Base-by-base conservation (phyloP, 495 filamentous ascomycete species). In the Bathelium albidoporum region DNA sequence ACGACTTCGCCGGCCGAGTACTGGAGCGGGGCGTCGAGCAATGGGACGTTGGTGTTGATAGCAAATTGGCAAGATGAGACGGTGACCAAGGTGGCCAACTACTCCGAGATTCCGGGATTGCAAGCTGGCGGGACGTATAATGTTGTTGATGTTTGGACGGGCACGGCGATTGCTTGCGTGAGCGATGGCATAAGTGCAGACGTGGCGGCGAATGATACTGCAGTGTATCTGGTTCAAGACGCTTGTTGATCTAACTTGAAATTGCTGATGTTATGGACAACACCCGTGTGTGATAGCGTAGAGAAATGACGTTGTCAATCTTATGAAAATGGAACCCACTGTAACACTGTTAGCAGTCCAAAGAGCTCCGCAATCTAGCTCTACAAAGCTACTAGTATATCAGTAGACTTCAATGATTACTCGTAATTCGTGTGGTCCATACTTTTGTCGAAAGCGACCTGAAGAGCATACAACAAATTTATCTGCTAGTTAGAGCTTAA, bases 1-100 rank as follows among this genome's bases (percentile, higher is more conserved):
- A 72, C 79, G 0, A 76, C 70, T 0, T 77, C 81, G 58, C 85
- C 84, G 2, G 83, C 85, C 0, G 84, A 85, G 66, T 88, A 82
- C 67, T 87, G 83, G 78, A 77, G 76, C 0, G 86, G 86, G 0
- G 70, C 75, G 43, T 80, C 74, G 1, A 70, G 76, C 31, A 65
- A 74, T 32, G 78, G 78, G 34, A 82, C 78, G 2, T 68, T 87
- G 62, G 81, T 86, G 1, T 63, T 85, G 43, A 78, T 83, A 69
- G 64, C 85, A 2, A 84, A 83, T 60, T 76, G 78, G n/a, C 73
- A 78, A 53, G 66, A 72, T 1, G 59, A 58, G 4, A 74, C 62
- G 22, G 68, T 68, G 11, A 75, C 65, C 7, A 80, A 81, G 45
- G 75, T 73, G 24, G 79, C 79, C 4, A 66, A 71, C 24, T 86